Evolutionary conservation across 768 basidiomycete genomes (phyloP).

Genomic region (Auriscalpium vulgare): DNA sequence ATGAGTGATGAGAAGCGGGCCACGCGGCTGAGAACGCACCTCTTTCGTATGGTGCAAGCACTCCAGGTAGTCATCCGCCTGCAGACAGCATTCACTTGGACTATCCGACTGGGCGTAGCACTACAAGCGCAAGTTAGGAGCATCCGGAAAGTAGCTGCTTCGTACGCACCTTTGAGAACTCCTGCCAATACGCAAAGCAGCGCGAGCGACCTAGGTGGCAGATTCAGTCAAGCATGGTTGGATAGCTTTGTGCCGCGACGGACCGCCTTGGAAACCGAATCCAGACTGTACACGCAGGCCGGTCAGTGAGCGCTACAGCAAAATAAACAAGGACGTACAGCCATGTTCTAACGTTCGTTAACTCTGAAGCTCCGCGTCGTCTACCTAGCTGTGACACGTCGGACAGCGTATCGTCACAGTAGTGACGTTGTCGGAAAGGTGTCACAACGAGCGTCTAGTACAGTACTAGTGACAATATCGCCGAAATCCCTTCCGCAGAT

Average conservation of each 20-base stretch:
- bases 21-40: slow-evolving; percentile 56
- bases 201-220: slow-evolving; percentile 57
- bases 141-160: neutral
- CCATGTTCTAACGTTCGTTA: slow-evolving; percentile 10
- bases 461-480: too few species aligned
- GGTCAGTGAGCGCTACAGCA: neutral
- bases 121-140: slow-evolving; percentile 27
- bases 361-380: too few species aligned
- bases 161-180: slow-evolving; percentile 59
- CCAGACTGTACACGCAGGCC: slow-evolving; percentile 42
- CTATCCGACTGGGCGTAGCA: slow-evolving; percentile 80
- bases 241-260: slow-evolving; percentile 5
- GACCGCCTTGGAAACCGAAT: slow-evolving; percentile 56
- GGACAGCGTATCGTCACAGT: neutral
- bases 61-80: slow-evolving; percentile 83
- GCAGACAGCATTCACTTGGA: slow-evolving; percentile 62
- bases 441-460: neutral
- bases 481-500: neutral
- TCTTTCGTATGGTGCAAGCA: slow-evolving; percentile 87
- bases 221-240: too few species aligned
- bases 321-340: slow-evolving; percentile 13
- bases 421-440: neutral
- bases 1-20: neutral
- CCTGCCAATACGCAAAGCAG: slow-evolving; percentile 91
- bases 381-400: neutral